phyloP scores from a whole-genome alignment of 257 asterid genomes.

The Solanum gandarillasii region DNA sequence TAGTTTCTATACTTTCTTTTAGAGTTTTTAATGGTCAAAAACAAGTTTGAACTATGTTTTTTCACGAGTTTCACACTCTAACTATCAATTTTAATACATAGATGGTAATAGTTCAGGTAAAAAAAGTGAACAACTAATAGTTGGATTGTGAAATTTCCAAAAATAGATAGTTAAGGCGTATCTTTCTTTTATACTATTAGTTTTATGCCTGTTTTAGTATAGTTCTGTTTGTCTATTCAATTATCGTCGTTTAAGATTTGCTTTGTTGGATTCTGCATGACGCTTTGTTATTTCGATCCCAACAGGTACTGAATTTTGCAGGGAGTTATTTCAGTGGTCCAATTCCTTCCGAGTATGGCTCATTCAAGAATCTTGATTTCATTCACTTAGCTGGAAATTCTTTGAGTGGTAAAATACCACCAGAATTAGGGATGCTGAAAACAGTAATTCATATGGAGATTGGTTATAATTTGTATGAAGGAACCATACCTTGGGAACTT shows the following conservation, averaged over 20 bases:
- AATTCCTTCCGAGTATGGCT: slow-evolving; percentile 77
- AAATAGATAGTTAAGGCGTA: not conserved
- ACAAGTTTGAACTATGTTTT: not conserved
- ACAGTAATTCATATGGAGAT: slow-evolving; percentile 84
- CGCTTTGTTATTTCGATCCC: not conserved
- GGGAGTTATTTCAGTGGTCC: slow-evolving; percentile 93
- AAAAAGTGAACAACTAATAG: not conserved
- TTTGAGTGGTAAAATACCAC: slow-evolving; percentile 56
- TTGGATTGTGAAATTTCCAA: not conserved
- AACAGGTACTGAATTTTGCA: slow-evolving; percentile 59
- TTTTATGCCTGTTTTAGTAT: not conserved
- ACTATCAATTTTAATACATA: not conserved
- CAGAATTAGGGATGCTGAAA: slow-evolving; percentile 52
- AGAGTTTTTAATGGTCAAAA: not conserved
- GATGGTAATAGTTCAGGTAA: not conserved
- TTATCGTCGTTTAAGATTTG: not conserved
- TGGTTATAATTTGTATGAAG: slow-evolving; percentile 72
- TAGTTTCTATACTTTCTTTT: not conserved
- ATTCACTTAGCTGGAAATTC: slow-evolving; percentile 87
- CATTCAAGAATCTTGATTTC: slow-evolving; percentile 48
- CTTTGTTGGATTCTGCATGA: not conserved
- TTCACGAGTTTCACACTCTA: not conserved
- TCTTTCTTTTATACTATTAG: not conserved
- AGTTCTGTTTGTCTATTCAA: not conserved
- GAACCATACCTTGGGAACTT: slow-evolving; percentile 79